Percentiles rank a stretch among this genome's conserved stretches.
phyloP scores from a whole-genome alignment of 805 yeast genomes.

The Candida piceae region DNA sequence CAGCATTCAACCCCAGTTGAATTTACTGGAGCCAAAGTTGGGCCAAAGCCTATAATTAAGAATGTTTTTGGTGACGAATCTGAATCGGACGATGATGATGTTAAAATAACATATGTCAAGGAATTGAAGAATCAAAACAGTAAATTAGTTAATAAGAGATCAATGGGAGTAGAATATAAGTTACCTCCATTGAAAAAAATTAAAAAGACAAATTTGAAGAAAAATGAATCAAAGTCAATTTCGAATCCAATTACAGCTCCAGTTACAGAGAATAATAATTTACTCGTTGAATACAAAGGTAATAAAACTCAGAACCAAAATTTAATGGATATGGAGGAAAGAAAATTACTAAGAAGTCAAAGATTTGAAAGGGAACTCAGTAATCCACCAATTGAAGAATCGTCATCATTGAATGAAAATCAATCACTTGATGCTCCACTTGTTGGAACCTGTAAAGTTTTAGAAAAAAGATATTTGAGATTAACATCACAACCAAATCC shows the following conservation, averaged over 20 bases:
- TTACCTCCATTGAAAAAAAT: slow-evolving; percentile 13
- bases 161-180: slow-evolving; percentile 2
- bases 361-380: slow-evolving; percentile 40
- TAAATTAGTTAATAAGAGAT: not conserved
- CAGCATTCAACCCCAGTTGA: no score
- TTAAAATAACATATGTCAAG: no score
- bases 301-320: slow-evolving; percentile 21
- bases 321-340: slow-evolving; percentile 19
- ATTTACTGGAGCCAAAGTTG: not conserved
- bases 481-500: slow-evolving; percentile 93
- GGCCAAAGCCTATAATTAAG: not conserved
- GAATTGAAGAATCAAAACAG: no score
- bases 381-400: slow-evolving; percentile 9
- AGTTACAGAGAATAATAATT: not conserved
- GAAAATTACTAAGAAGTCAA: slow-evolving; percentile 40
- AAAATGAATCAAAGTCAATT: no score
- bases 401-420: slow-evolving; percentile 3
- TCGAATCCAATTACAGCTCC: no score
- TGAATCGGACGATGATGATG: not conserved
- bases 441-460: slow-evolving; percentile 56
- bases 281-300: slow-evolving; percentile 2
- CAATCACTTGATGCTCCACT: slow-evolving; percentile 23
- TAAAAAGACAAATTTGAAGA: slow-evolving; percentile 3
- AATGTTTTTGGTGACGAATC: not conserved
- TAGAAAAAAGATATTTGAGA: slow-evolving; percentile 79